Evolutionary conservation across 805 yeast species (phyloP), one percentile per base, ranked within the genome.

Genomic region (Saturnispora galanensis): DNA sequence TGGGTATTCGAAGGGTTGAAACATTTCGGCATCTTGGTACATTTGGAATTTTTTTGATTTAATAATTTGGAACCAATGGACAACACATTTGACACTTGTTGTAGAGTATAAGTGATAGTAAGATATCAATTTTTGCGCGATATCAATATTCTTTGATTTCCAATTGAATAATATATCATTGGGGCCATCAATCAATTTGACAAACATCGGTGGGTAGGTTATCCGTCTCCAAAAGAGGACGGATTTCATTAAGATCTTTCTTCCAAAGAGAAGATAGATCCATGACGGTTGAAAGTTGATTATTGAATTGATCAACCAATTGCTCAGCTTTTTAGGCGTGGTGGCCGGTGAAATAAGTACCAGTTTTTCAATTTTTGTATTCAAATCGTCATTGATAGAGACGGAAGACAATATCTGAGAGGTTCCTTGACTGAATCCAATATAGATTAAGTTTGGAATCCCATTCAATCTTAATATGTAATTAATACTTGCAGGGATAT

Each of bases 51-150:
- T 72, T 38, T 76, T 76, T 6, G 83, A 71, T 42, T 81, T 71
- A 49, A 90, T 84, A 43, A 90, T 89, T 63, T 87, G 96, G 56
- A 87, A 86, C 96, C 96, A 87, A 63, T 87, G 96, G n/a, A 88
- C 97, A 38, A 87, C 88, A 9, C 84, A 76, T 62, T 89, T 90
- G 21, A 89, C 97, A 2, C 89, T 79, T 0, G 97, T 87, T 17
- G 95, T 83, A 2, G 96, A 84, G 64, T 89, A 90, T 44, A 90
- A 68, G 60, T 93, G 97, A 13, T 86, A 77, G 62, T 86, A 90
- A 12, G 85, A 74, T n/a, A 84, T 72, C 39, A 78, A 65, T 58
- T 89, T 90, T 62, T 89, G 96, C 35, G 76, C 64, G 47, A 73
- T 68, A 31, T 77, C 65, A 51, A 93, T 90, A 62, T 90, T 86